phyloP scores from a whole-genome alignment of 306 rosid genomes.

The Sophora flavescens region DNA sequence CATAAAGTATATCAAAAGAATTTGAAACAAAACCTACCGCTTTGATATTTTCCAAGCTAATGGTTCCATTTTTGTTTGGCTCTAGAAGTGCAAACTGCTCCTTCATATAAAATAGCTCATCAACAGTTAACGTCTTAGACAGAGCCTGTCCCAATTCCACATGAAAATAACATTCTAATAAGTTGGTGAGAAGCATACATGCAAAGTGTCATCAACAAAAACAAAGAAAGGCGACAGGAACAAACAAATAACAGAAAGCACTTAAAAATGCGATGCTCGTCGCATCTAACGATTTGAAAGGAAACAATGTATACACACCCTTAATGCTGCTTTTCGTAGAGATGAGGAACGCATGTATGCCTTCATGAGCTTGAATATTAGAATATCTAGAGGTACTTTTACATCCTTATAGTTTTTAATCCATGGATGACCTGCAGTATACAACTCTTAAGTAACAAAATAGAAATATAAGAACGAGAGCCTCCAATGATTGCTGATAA shows the following conservation, averaged over 20 bases:
- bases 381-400: slow-evolving; percentile 74
- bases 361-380: slow-evolving; percentile 76
- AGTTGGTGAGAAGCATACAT: slow-evolving; percentile 12
- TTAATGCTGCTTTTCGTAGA: slow-evolving; percentile 80
- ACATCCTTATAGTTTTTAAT: slow-evolving; percentile 58
- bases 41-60: slow-evolving; percentile 78
- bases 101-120: slow-evolving; percentile 64
- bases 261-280: slow-evolving; percentile 13
- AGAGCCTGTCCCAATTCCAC: slow-evolving; percentile 64
- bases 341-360: slow-evolving; percentile 77
- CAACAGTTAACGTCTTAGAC: slow-evolving; percentile 70
- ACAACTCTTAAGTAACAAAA: slow-evolving; percentile 44
- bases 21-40: slow-evolving; percentile 59
- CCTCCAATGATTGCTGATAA: slow-evolving; percentile 20
- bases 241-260: slow-evolving; percentile 4
- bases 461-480: slow-evolving; percentile 4
- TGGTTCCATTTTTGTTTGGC: slow-evolving; percentile 80
- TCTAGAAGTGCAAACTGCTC: slow-evolving; percentile 73
- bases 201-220: not conserved
- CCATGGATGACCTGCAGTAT: slow-evolving; percentile 82
- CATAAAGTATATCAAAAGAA: slow-evolving; percentile 6
- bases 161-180: not conserved
- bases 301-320: slow-evolving; percentile 55
- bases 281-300: not conserved
- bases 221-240: not conserved